Base-by-base conservation (phyloP, 257 asterid genomes). In the Echites panduratus region DNA sequence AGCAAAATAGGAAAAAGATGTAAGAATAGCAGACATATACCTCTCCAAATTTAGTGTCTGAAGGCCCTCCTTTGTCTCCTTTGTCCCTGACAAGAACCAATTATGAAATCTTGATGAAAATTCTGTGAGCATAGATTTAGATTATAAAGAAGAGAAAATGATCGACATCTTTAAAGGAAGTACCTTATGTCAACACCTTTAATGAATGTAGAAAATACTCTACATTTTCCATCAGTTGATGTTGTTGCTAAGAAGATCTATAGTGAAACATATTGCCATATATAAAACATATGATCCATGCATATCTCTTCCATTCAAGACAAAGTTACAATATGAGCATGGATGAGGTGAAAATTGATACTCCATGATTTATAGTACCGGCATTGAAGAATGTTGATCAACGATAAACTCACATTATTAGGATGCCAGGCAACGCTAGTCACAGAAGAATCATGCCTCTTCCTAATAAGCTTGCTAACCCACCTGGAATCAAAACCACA, bases 341-440 rank as follows among this genome's bases (percentile, higher is more conserved):
- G 43, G 44, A 62, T 2, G 5, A 32, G 22, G 47, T 32, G 68
- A 62, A 38, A n/a, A 32, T 62, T 32, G 13, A 62, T 61, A 61
- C 22, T 17, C 44, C 11, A 32, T 32, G 22, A 62, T 35, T 24
- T 32, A 35, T 29, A 16, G 32, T 61, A 61, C 10, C 29, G 67
- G 38, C 3, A 26, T 29, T 32, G 47, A 43, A 61, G 69, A 65
- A 57, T 13, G 29, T 40, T 20, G 49, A 66, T 16, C 48, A 52
- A 58, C 57, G 72, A 63, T 20, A 72, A 24, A 82, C 97, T 84
- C 81, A 95, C 99, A 78, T 95, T 95, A 84, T 90, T 83, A 50
- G 99, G 99, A 85, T 95, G 98, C 99, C 99, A 95, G 58, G 98
- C 96, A 72, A 95, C 88, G 77, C 88, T 89, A 11, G 99, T 95